Base-by-base conservation (phyloP, 306 rosid genomes). In the Oxytropis ochrocephala region DNA sequence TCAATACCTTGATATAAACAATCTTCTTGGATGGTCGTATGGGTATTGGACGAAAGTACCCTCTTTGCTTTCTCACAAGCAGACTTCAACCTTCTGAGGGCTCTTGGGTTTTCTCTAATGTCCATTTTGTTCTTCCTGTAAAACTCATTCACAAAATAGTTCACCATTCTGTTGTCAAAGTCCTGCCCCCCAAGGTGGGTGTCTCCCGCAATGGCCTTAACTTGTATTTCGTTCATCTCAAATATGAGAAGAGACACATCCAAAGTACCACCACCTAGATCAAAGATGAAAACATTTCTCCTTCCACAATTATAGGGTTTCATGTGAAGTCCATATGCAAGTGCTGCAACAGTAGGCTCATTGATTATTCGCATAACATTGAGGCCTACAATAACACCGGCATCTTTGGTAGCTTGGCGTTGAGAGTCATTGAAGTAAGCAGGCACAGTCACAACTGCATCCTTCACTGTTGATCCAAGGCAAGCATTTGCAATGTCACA, bases 401-500 rank as follows among this genome's bases (percentile, higher is more conserved):
- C 75, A 8, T 68, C 80, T 61, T 32, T 50, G 69, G 60, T 18
- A 48, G 17, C 6, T 39, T 38, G 32, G 69, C 69, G 30, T 51
- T n/a, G n/a, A n/a, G n/a, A n/a, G n/a, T n/a, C n/a, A n/a, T n/a
- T n/a, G n/a, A n/a, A n/a, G n/a, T n/a, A 61, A 32, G 81, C 76
- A 2, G 81, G 81, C 7, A 77, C 76, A 4, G 72, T 76, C 4
- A 69, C 5, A 1, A 76, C 76, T 1, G 5, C 76, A 51, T 69
- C 18, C 14, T 27, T 16, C 11, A 73, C 78, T 4, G 0, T 12
- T 11, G 72, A 14, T 8, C 24, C 84, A 4, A 88, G 86, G 35
- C 46, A 83, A 14, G 88, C 78, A 53, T 88, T 87, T 0, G 87
- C 87, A 21, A 77, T 83, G 78, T 88, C 90, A 8, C 84, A 78